A percentile compares a stretch with the other conserved stretches of the same genome.
Evolutionary conservation across 2,329 filamentous ascomycete genomes (phyloP).

Genomic region (Cercospora brassicicola): DNA sequence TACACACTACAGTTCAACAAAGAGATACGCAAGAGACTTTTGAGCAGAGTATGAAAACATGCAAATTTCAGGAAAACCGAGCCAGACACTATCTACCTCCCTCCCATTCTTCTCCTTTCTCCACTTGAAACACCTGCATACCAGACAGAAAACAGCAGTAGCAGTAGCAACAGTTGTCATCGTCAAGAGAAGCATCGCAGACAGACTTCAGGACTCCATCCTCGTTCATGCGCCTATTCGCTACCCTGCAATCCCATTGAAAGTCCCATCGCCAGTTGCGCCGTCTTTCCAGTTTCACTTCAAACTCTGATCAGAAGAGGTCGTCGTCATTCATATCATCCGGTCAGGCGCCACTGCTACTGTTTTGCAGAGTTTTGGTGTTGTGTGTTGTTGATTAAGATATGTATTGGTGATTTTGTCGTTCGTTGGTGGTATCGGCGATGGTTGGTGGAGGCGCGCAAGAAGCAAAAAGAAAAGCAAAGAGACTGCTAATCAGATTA

Average conservation of each 20-base stretch:
- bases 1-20: too few relatives aligned
- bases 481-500: background rate
- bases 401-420: background rate
- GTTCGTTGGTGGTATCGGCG: background rate
- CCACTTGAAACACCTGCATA: background rate
- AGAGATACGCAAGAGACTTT: background rate
- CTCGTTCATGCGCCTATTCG: background rate
- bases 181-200: background rate
- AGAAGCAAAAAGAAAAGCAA: background rate
- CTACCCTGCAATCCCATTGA: background rate
- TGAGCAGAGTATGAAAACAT: background rate
- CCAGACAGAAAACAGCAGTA: background rate
- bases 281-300: constrained; percentile 1
- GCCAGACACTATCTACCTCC: background rate
- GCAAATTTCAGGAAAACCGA: background rate
- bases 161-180: background rate
- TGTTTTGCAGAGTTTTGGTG: background rate
- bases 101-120: background rate
- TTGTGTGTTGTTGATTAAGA: background rate
- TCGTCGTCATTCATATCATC: background rate
- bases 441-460: background rate
- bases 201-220: background rate
- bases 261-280: background rate
- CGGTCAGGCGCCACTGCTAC: background rate
- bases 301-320: background rate